Percentiles rank a stretch among this genome's conserved stretches.
These are phyloP conservation scores for Eucalyptus melliodora DNA, from an alignment of 345 rosid genomes.

Conservation along the genomic window DNA sequence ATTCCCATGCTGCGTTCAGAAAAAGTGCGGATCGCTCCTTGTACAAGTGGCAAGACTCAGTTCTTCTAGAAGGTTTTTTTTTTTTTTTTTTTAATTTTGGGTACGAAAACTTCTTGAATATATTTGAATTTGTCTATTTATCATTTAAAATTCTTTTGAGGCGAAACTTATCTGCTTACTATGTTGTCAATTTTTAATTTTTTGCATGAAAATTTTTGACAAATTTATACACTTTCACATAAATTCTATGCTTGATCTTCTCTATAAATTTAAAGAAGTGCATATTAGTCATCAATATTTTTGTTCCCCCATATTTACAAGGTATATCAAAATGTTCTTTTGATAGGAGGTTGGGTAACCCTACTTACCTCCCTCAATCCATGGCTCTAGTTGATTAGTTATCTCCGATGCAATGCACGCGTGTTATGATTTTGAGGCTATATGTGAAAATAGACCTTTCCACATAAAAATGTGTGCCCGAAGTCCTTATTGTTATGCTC, in stretches of 20 bases:
- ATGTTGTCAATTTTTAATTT: not conserved
- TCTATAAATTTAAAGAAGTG: not conserved
- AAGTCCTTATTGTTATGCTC: rapidly evolving
- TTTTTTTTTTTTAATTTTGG: not conserved
- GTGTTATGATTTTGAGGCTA: rapidly evolving
- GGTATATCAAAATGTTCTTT: not conserved
- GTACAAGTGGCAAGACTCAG: not conserved
- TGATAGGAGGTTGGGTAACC: rapidly evolving
- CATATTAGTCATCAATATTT: not conserved
- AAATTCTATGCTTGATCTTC: not conserved
- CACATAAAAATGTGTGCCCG: rapidly evolving
- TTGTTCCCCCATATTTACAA: not conserved
- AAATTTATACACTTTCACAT: rapidly evolving
- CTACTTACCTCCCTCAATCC: rapidly evolving
- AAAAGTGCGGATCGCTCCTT: not conserved
- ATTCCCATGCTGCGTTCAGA: not conserved
- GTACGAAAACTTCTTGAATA: not conserved
- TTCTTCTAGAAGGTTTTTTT: not conserved
- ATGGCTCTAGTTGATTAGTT: rapidly evolving
- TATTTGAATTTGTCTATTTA: not conserved
- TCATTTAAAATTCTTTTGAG: not conserved
- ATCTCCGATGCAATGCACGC: rapidly evolving
- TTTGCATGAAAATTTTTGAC: not conserved
- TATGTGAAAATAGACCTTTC: rapidly evolving
- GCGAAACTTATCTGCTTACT: rapidly evolving